phyloP scores from a whole-genome alignment of 169 alveolate species.

The Plasmodium gallinaceum region DNA sequence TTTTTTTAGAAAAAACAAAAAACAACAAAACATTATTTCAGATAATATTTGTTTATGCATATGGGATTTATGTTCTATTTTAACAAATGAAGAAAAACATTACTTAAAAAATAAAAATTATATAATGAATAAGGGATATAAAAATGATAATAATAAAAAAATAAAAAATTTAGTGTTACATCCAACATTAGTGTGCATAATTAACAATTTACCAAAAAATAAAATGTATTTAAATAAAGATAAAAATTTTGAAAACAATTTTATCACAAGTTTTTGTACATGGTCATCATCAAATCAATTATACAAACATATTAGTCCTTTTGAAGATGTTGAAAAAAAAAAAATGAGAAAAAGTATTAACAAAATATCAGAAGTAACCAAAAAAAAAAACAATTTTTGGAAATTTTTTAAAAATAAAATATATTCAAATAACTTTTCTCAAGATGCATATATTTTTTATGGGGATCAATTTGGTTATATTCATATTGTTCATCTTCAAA shows the following conservation, averaged over 20 bases:
- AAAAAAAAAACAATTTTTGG: conserved; percentile 41
- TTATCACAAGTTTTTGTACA: conserved; percentile 26
- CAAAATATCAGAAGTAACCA: not conserved
- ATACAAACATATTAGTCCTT: not conserved
- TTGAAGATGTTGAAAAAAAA: not conserved
- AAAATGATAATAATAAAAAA: conserved; percentile 15
- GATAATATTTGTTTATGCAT: conserved; percentile 45
- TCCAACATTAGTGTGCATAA: conserved; percentile 57
- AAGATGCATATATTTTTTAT: conserved; percentile 61
- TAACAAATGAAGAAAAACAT: conserved; percentile 36
- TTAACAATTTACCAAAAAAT: conserved; percentile 26
- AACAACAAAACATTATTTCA: conserved; percentile 1
- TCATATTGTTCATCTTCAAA: conserved; percentile 51
- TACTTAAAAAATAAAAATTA: conserved; percentile 30
- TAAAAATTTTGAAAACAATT: conserved; percentile 25
- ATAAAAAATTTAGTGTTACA: conserved; percentile 9
- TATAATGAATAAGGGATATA: not conserved
- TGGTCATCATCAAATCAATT: conserved; percentile 20
- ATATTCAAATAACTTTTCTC: conserved; percentile 27
- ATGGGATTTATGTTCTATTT: conserved; percentile 59
- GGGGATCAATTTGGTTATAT: conserved; percentile 61
- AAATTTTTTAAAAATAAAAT: conserved; percentile 36
- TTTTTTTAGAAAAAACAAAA: conserved; percentile 47
- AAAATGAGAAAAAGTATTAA: not conserved
- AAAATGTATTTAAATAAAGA: conserved; percentile 14